phyloP scores from a whole-genome alignment of 2,329 filamentous ascomycete species.

The Fusarium mundagurra region DNA sequence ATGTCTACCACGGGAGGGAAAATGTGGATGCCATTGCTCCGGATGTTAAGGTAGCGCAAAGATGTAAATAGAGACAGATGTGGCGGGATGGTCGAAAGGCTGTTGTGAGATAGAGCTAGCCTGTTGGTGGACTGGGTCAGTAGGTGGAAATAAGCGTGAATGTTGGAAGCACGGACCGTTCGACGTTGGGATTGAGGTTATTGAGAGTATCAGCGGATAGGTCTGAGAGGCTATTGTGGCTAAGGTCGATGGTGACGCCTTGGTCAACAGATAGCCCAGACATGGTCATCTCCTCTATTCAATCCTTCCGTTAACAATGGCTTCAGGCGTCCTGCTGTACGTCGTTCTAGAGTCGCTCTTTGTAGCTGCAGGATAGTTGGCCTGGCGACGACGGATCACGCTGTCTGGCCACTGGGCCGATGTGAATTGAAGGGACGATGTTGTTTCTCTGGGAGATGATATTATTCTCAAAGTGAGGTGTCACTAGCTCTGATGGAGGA shows the following conservation, averaged over 20 bases:
- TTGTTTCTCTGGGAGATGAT: neutral
- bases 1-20: neutral
- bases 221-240: neutral
- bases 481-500: neutral
- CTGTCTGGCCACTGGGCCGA: fast-evolving
- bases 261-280: neutral
- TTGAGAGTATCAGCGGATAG: neutral
- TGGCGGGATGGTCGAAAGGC: neutral
- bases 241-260: neutral
- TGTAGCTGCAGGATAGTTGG: neutral
- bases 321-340: neutral
- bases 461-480: neutral
- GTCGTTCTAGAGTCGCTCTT: neutral
- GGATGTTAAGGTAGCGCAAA: neutral
- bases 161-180: neutral
- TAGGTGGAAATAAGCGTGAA: neutral
- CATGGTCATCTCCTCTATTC: neutral
- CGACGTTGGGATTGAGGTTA: neutral
- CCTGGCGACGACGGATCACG: neutral
- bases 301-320: neutral
- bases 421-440: neutral
- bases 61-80: neutral
- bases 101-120: neutral
- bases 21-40: neutral
- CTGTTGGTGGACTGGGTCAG: neutral